Evolutionary conservation across 2,329 filamentous ascomycete genomes (phyloP), one percentile per base, ranked within the genome.

Genomic region (Cercospora sp.): DNA sequence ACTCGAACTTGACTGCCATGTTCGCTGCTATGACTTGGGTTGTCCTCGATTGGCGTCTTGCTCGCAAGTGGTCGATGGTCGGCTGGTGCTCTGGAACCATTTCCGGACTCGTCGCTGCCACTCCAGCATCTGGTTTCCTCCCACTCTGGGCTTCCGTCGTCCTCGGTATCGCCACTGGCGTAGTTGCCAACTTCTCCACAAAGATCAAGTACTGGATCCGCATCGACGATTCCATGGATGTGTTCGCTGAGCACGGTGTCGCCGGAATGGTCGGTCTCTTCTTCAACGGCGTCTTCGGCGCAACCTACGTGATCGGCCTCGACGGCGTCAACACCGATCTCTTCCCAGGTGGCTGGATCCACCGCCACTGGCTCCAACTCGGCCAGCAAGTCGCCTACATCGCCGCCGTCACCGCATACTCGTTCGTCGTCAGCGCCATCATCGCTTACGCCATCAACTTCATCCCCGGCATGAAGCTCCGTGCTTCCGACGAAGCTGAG

Each of bases 21-120:
- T 96, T 97, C 76, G 94, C 89, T 48, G 91, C 93, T 72, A 92
- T 95, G 81, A 91, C 93, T 64, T 99, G 95, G 95, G 93, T 94
- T 76, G 82, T 98, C 59, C 92, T 98, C 75, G 95, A 99, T 87
- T 98, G 90, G 87, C 91, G 95, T 69, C 88, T 98, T 67, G 93
- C 93, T 68, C 89, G 89, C 81, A 97, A 97, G 85, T 97, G 94
- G 93, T 97, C 88, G 71, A 93, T 94, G 81, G 91, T 97, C 75
- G 93, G 93, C 57, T 94, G 94, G 91, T 95, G 93, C 84, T 95
- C 92, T 45, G 94, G 94, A 69, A 90, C 89, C 73, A 94, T 97
- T 77, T 90, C 91, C 30, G 92, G 92, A 63, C 88, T 97, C 23
- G 93, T 97, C 39, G 92, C 92, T 72, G 95, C 95, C 64, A 95